Evolutionary conservation across 129 eudicot species (phyloP).

Genomic region (Glebionis coronaria): DNA sequence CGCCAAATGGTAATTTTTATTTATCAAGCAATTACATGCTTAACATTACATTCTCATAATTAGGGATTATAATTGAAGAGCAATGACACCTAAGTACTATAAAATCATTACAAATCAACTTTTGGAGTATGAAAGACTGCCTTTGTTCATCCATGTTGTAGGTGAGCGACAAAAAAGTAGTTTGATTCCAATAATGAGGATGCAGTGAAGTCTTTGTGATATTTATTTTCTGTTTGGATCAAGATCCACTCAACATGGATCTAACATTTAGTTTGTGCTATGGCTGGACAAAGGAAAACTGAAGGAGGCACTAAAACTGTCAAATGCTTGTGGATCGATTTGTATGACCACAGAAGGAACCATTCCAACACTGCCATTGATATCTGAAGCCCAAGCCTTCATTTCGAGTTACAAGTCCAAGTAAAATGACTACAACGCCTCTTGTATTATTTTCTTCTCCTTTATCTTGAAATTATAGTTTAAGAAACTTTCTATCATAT

Average conservation of each 20-base stretch:
- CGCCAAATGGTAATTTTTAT: too few relatives aligned
- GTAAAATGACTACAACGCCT: not conserved
- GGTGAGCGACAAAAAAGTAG: too few relatives aligned
- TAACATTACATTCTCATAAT: too few relatives aligned
- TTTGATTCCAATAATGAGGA: slow-evolving; percentile 38
- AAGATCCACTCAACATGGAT: too few relatives aligned
- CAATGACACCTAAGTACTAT: too few relatives aligned
- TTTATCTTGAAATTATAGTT: not conserved
- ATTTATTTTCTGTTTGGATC: slow-evolving; percentile 9
- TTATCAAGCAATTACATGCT: too few relatives aligned
- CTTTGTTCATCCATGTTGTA: too few relatives aligned
- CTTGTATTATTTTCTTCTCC: not conserved
- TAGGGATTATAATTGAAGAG: too few relatives aligned
- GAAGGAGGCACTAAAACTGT: slow-evolving; percentile 38
- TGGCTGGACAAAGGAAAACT: slow-evolving; percentile 49
- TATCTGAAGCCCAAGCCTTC: slow-evolving; percentile 43
- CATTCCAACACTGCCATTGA: slow-evolving; percentile 56
- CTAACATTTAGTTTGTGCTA: too few relatives aligned
- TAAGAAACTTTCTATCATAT: not conserved
- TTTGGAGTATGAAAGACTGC: too few relatives aligned
- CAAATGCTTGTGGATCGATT: slow-evolving; percentile 69
- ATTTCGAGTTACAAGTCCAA: slow-evolving; percentile 22
- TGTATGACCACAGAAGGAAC: slow-evolving; percentile 60
- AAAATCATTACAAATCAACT: too few relatives aligned
- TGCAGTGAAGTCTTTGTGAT: slow-evolving; percentile 43